phyloP scores from a whole-genome alignment of 1,284 basidiomycete genomes.

The Moesziomyces sp. region DNA sequence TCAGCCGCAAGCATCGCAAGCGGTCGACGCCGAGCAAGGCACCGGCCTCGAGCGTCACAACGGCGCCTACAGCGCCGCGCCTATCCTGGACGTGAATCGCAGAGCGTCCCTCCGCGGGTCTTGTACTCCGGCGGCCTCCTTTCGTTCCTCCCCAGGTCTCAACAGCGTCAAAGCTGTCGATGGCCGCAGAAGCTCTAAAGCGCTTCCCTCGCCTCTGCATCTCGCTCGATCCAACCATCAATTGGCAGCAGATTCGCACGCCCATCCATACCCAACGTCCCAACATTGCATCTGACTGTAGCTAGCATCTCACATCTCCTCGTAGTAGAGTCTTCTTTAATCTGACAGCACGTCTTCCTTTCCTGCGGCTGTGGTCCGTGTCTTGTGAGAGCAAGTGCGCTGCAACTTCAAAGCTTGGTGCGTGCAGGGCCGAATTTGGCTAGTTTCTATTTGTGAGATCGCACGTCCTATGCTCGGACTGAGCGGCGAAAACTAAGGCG shows the following conservation, averaged over 20 bases:
- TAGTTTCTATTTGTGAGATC: too few species aligned
- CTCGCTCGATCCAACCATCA: constrained; percentile 25
- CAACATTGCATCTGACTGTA: constrained; percentile 20
- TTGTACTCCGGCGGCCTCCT: not conserved
- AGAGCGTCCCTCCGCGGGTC: constrained; percentile 4
- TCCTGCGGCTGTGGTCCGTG: too few species aligned
- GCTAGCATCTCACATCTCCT: not conserved
- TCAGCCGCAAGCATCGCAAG: constrained; percentile 2
- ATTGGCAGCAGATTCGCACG: constrained; percentile 1
- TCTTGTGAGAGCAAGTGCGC: too few species aligned
- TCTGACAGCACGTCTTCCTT: not conserved
- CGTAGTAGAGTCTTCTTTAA: not conserved
- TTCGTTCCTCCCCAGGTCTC: not conserved
- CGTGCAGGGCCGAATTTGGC: too few species aligned
- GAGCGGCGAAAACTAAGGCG: too few species aligned
- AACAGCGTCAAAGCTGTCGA: not conserved
- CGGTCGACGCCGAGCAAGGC: not conserved
- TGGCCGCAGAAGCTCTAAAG: constrained; percentile 3
- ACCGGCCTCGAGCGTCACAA: not conserved
- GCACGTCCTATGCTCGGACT: too few species aligned
- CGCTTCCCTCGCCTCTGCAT: constrained; percentile 24
- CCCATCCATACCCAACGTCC: constrained; percentile 9
- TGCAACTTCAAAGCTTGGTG: too few species aligned
- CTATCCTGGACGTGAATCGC: not conserved
- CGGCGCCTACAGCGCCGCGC: constrained; percentile 1